Evolutionary conservation across 805 yeast genomes (phyloP), one percentile per base, ranked within the genome.

Genomic region (Lachancea mirantina): DNA sequence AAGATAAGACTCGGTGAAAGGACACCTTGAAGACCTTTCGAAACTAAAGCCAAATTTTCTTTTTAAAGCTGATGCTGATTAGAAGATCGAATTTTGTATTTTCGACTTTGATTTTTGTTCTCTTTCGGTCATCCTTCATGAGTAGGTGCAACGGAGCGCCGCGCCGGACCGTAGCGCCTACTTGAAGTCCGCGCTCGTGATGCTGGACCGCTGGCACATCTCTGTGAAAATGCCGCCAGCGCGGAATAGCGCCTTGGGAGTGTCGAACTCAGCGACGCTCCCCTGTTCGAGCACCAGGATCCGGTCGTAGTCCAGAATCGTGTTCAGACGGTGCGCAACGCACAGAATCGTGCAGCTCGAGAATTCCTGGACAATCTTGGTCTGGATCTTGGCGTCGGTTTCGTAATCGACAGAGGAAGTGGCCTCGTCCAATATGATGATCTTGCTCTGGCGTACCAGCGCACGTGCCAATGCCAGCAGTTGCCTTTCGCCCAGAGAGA

Each of bases 321-420:
- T 78, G 44, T 68, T 70, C 42, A 78, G 56, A 43, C 84, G 70
- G 46, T 79, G 88, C 2, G 88, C 88, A 52, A 79, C 76, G 50
- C 85, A 77, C 30, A 80, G 51, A 26, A 81, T 73, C 0, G 88
- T 80, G 50, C 84, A 77, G 23, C 68, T 57, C 8, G 59, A 55
- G 49, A 81, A 81, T 44, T 78, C 83, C 3, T 51, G 49, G 0
- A 64, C 65, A 41, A 81, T 78, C 2, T 81, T 75, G 0, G 53
- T 32, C 52, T 81, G 88, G 41, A 80, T 70, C 49, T 72, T 67
- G 10, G 69, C 59, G 55, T 80, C 89, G 0, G 88, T 79, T 43
- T 73, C 81, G 48, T 74, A 74, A 52, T 81, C 89, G 13, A 81
- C 88, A 24, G 78, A 70, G 1, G 85, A 76, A 0, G 89, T 81